Evolutionary conservation across 2,329 filamentous ascomycete genomes (phyloP).

Genomic region (Didymella pinodella): DNA sequence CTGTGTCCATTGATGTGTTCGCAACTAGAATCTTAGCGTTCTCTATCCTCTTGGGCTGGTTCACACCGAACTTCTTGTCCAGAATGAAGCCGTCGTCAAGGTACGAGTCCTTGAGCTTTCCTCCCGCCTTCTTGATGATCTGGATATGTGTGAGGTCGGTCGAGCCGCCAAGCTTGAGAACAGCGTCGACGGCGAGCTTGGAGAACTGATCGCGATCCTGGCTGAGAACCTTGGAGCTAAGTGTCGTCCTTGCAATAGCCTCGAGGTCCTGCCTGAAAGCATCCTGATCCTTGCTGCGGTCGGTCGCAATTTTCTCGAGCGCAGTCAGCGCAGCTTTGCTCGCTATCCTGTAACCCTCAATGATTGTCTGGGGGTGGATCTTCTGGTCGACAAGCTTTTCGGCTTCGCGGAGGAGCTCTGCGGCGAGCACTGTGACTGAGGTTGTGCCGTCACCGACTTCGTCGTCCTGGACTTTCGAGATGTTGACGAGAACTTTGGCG

Average conservation of each 20-base stretch:
- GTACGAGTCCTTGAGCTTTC: slow-evolving; percentile 97
- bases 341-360: slow-evolving; percentile 98
- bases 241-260: slow-evolving; percentile 90
- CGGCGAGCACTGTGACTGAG: slow-evolving; percentile 94
- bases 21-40: slow-evolving; percentile 98
- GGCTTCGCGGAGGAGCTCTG: slow-evolving; percentile 92
- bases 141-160: slow-evolving; percentile 97
- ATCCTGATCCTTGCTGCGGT: slow-evolving; percentile 84
- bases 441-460: slow-evolving; percentile 98
- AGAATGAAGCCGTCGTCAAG: slow-evolving; percentile 98
- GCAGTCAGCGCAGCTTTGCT: slow-evolving; percentile 86
- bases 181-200: slow-evolving; percentile 86
- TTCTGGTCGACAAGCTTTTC: slow-evolving; percentile 98
- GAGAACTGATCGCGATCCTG: slow-evolving; percentile 95
- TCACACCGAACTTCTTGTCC: slow-evolving; percentile 98
- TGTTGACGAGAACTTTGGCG: slow-evolving; percentile 97
- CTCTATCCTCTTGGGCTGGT: slow-evolving; percentile 95
- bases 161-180: slow-evolving; percentile 86
- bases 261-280: slow-evolving; percentile 89
- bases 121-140: slow-evolving; percentile 99
- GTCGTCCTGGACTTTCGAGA: slow-evolving; percentile 98
- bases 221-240: slow-evolving; percentile 95
- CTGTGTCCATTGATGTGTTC: slow-evolving; percentile 99
- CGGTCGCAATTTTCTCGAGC: slow-evolving; percentile 82
- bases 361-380: slow-evolving; percentile 99